Percentiles rank a stretch among this genome's conserved stretches.
Evolutionary conservation across 2,329 filamentous ascomycete genomes (phyloP).

Genomic region (Tolypocladium tundrense): DNA sequence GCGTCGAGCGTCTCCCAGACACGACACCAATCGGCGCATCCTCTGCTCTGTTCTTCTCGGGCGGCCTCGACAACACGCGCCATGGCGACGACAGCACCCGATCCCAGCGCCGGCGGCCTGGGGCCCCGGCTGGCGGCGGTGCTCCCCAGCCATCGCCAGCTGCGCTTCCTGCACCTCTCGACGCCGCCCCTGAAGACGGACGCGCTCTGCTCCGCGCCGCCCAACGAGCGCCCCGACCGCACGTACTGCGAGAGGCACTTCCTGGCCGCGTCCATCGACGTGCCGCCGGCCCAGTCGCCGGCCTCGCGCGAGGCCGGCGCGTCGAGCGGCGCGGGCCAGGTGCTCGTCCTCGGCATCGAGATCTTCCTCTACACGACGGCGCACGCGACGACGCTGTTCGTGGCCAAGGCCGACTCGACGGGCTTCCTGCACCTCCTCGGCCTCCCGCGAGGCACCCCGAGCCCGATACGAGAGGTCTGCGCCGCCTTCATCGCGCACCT

Average conservation of each 20-base stretch:
- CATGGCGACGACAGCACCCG: not conserved
- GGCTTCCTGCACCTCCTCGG: constrained; percentile 66
- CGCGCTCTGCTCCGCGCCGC: constrained; percentile 70
- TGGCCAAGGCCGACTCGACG: constrained; percentile 95
- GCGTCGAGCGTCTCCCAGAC: not conserved
- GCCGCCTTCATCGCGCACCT: constrained; percentile 69
- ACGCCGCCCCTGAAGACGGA: constrained; percentile 67
- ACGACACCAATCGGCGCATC: not conserved
- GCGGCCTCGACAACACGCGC: not conserved
- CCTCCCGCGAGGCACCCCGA: constrained; percentile 51
- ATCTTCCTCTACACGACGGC: constrained; percentile 78
- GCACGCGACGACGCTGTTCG: constrained; percentile 76
- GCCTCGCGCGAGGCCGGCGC: constrained; percentile 1
- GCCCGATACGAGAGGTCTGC: constrained; percentile 65
- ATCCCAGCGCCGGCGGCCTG: constrained; percentile 1
- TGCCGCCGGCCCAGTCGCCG: not conserved
- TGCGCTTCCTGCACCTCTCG: constrained; percentile 77
- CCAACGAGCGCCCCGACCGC: constrained; percentile 57
- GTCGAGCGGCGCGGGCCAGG: constrained; percentile 24
- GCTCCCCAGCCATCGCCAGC: constrained; percentile 43
- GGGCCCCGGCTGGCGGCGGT: constrained; percentile 28
- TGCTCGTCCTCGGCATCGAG: constrained; percentile 77
- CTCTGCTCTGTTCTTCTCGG: not conserved
- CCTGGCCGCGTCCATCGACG: constrained; percentile 40
- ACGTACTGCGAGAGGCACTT: constrained; percentile 87